These are phyloP conservation scores for Colletotrichum ledebouriae DNA, from an alignment of 2,329 filamentous ascomycete species.

Conservation along the genomic window DNA sequence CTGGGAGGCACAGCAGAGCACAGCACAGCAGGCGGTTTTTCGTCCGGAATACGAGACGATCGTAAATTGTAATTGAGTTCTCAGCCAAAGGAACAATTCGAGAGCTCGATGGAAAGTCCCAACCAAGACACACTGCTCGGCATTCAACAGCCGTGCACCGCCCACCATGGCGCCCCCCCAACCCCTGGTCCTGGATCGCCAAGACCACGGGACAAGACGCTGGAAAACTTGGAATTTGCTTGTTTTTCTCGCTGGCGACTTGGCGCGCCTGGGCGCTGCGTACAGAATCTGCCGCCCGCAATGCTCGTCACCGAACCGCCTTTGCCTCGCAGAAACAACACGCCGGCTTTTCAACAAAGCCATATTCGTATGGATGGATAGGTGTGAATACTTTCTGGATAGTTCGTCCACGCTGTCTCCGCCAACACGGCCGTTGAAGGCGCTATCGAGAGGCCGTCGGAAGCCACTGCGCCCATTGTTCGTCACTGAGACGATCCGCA, in stretches of 20 bases:
- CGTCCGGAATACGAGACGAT: slow-evolving; percentile 23
- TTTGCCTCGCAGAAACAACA: not conserved
- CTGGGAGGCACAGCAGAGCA: slow-evolving; percentile 5
- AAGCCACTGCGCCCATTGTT: slow-evolving; percentile 26
- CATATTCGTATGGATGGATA: too few relatives aligned
- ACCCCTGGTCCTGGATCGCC: slow-evolving; percentile 37
- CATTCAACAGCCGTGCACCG: slow-evolving; percentile 21
- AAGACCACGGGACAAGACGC: slow-evolving; percentile 41
- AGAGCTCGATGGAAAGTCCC: not conserved
- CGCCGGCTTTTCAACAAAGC: too few relatives aligned
- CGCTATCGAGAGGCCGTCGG: slow-evolving; percentile 20
- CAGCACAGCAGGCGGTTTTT: slow-evolving; percentile 1
- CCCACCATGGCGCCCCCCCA: not conserved
- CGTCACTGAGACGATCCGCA: slow-evolving; percentile 21
- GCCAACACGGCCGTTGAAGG: not conserved
- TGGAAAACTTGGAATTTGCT: slow-evolving; percentile 43
- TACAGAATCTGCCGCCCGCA: not conserved
- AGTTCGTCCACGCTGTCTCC: not conserved
- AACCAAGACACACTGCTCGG: slow-evolving; percentile 20
- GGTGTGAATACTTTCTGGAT: not conserved
- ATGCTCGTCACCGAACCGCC: not conserved
- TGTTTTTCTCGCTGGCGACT: slow-evolving; percentile 39
- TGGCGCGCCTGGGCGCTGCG: slow-evolving; percentile 39
- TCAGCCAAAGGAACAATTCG: not conserved
- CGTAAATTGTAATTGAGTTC: not conserved